A percentile compares a stretch with the other conserved stretches of the same genome.
phyloP scores from a whole-genome alignment of 352 stramenopile genomes.

The Globisporangium solare region DNA sequence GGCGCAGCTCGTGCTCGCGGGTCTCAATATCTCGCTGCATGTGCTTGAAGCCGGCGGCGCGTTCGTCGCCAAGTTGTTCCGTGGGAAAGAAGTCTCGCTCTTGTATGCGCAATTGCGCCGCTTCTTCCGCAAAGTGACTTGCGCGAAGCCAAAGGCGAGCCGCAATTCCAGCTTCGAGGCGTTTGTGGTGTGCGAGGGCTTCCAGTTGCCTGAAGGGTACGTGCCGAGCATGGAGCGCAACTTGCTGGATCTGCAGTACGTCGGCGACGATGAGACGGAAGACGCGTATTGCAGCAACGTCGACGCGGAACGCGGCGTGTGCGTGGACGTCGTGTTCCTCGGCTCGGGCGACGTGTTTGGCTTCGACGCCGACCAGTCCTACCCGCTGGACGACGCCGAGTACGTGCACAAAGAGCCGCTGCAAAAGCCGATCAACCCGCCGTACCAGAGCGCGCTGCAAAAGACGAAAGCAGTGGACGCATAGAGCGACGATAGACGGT shows the following conservation, averaged over 20 bases:
- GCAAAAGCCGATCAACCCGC: conserved; percentile 84
- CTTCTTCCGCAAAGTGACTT: conserved; percentile 72
- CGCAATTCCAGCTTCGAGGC: conserved; percentile 84
- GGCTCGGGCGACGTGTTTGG: conserved; percentile 75
- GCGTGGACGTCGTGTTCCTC: conserved; percentile 59
- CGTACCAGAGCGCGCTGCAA: conserved; percentile 72
- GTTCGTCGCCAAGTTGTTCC: conserved; percentile 87
- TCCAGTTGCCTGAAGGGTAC: conserved; percentile 45
- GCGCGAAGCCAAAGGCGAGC: conserved; percentile 81
- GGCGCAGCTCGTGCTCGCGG: conserved; percentile 72
- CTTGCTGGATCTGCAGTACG: conserved; percentile 67
- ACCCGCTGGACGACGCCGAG: conserved; percentile 44
- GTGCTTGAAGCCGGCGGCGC: conserved; percentile 64
- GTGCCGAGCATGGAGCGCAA: conserved; percentile 63
- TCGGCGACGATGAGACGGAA: conserved; percentile 27
- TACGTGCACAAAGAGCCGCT: conserved; percentile 76
- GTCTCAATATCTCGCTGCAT: conserved; percentile 76
- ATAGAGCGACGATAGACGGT: conserved; percentile 4
- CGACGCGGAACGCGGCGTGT: conserved; percentile 37
- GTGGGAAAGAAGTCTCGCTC: conserved; percentile 71
- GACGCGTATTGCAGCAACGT: conserved; percentile 25
- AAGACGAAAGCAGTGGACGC: conserved; percentile 27
- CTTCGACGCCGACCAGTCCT: conserved; percentile 80
- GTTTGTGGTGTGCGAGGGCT: conserved; percentile 74
- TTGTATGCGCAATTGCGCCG: conserved; percentile 65